phyloP scores from a whole-genome alignment of 2,329 filamentous ascomycete species.

The Zasmidium citrigriseum region DNA sequence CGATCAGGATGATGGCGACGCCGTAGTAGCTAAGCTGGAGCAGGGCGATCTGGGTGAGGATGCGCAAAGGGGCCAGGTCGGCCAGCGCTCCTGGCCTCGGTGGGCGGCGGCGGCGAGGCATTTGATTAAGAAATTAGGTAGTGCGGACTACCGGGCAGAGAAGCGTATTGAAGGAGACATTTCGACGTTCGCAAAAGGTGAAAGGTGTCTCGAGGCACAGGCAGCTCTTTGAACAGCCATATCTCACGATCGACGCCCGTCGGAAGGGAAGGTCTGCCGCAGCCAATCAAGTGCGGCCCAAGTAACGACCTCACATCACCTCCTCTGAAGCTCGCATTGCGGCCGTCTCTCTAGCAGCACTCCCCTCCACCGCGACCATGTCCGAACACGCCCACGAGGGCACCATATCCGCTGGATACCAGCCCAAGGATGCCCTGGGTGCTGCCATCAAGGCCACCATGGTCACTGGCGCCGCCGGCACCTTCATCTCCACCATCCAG shows the following conservation, averaged over 20 bases:
- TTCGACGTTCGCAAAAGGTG: conserved; percentile 1
- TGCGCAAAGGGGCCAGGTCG: conserved; percentile 67
- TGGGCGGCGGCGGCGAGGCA: conserved; percentile 61
- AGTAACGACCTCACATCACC: not conserved
- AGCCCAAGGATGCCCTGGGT: conserved; percentile 73
- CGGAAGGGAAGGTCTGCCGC: not conserved
- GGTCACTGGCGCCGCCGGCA: conserved; percentile 67
- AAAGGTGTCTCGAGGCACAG: not conserved
- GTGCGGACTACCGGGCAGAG: not conserved
- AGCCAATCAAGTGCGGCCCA: not conserved
- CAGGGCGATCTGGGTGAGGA: conserved; percentile 65
- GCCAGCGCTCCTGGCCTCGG: conserved; percentile 66
- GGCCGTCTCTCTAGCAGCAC: not conserved
- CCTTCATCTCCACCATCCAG: conserved; percentile 75
- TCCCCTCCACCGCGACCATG: conserved; percentile 44
- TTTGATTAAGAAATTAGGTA: conserved; percentile 23
- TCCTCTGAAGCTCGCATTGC: not conserved
- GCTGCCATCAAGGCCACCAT: conserved; percentile 65
- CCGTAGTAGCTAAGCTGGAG: conserved; percentile 67
- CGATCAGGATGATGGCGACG: conserved; percentile 61
- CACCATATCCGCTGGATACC: conserved; percentile 56
- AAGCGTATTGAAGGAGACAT: conserved; percentile 2
- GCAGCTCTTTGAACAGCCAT: not conserved
- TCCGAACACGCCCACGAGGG: conserved; percentile 40
- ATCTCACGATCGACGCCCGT: not conserved